Base-by-base conservation (phyloP, 2,329 filamentous ascomycete genomes). In the Fusarium sp. region DNA sequence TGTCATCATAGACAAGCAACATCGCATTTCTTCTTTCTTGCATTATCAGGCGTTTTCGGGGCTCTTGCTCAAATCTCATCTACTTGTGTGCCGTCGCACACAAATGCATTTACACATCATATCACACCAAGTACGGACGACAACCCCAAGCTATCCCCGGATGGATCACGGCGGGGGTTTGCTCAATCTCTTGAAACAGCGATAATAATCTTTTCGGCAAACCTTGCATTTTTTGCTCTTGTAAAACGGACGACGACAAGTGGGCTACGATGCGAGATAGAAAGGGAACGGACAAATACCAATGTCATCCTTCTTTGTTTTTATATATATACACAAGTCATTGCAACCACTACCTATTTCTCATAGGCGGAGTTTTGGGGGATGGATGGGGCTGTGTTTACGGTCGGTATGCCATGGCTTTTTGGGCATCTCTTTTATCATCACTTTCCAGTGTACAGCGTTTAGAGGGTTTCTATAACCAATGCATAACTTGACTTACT, bases 1-100 rank as follows among this genome's bases (percentile, higher is more conserved):
- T 70, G 40, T 62, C 66, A n/a, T 39, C 66, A 35, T 69, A 58
- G 45, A 51, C 43, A 19, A 17, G 26, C n/a, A 7, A 20, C 24
- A 33, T 19, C 17, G 9, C 32, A 24, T 30, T 20, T 47, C 20
- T 33, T 49, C 20, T 53, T 51, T 55, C 32, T 20, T 68, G 65
- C 65, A 68, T 68, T 46, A 52, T 22, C 32, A 56, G 65, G 65
- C 65, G 65, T 68, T 55, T 56, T 22, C 24, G 61, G 51, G 56
- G 50, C 50, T 35, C 20, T 65, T 58, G 41, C 41, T 67, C 33
- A 45, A 26, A 49, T n/a, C 32, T 45, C 33, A 50, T 43, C 43
- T 60, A 49, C 35, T 26, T 28, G n/a, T 59, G 60, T 65, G 39
- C 15, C 11, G 9, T 3, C 6, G 13, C 30, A 24, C 30, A 59